Base-by-base conservation (phyloP, 768 basidiomycete genomes). In the Phanerodontia chrysosporium region DNA sequence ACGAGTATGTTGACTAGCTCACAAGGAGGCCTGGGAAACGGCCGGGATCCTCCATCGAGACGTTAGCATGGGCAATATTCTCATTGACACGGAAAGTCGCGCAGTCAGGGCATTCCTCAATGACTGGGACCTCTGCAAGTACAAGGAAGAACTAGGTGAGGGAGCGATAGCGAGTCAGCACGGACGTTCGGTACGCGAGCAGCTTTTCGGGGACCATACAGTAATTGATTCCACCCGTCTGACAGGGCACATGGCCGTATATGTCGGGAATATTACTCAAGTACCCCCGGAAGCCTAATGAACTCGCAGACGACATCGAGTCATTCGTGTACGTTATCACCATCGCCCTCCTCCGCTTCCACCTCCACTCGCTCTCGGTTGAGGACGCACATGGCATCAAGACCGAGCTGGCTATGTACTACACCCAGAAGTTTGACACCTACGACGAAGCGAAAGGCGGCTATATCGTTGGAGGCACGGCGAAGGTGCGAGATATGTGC, bases 51-150 rank as follows among this genome's bases (percentile, higher is more conserved):
- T 67, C 8, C 66, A 65, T 24, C 45, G 66, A 1, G 66, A 67
- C 29, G 28, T 65, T 32, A 67, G 66, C 29, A 58, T 57, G 12
- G 54, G 55, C 16, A 67, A 67, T 25, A 62, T 67, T 21, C 53
- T 67, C 28, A 64, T 67, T 32, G 54, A 59, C 32, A n/a, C 35
- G 10, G 16, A 12, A 16, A n/a, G n/a, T n/a, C n/a, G n/a, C n/a
- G 28, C 45, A 4, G 45, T 18, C 29, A 29, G 12, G 9, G 30
- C 10, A 2, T 55, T 60, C 39, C 46, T 60, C 12, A 60, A 55
- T 35, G 58, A 60, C 48, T 60, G 58, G 58, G 58, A 60, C 42
- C 32, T 55, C 12, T 60, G 53, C 30, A 55, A 60, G 45, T 55
- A 25, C 24, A 1, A 5, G n/a, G 1, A 24, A 18, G 52, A 53